Conservation (phyloP, 805 yeast species). For the Yamadazyma endophytica region DNA sequence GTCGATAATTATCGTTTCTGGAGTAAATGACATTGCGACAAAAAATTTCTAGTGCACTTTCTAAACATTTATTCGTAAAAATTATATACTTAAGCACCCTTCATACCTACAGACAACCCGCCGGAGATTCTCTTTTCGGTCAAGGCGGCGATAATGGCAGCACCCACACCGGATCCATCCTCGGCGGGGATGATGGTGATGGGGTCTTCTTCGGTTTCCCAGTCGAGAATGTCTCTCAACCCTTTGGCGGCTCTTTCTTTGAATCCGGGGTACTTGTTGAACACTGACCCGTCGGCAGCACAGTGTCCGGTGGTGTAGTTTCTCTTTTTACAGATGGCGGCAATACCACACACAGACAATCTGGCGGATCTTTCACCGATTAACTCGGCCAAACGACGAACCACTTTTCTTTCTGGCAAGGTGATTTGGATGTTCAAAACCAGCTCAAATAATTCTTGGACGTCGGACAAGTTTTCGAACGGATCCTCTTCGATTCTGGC, state of each 20-base stretch:
- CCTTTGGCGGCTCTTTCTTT: constrained; percentile 85
- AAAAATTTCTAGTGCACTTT: too few relatives aligned
- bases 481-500: constrained; percentile 87
- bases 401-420: constrained; percentile 71
- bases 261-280: constrained; percentile 90
- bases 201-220: constrained; percentile 70
- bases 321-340: constrained; percentile 88
- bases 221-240: constrained; percentile 82
- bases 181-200: constrained; percentile 86
- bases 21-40: constrained; percentile 7
- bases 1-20: constrained; percentile 1
- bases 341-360: constrained; percentile 90
- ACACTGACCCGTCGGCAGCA: constrained; percentile 97
- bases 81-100: constrained; percentile 4
- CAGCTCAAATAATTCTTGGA: constrained; percentile 58
- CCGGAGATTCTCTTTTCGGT: constrained; percentile 72
- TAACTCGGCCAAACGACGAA: constrained; percentile 78
- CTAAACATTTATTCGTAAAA: too few relatives aligned
- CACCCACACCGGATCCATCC: constrained; percentile 99
- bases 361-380: constrained; percentile 93
- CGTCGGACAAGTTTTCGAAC: constrained; percentile 75
- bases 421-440: constrained; percentile 64
- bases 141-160: constrained; percentile 95
- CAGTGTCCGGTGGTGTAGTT: constrained; percentile 72
- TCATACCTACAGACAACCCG: constrained; percentile 62